These are phyloP conservation scores for Sporisorium scitamineum DNA, from an alignment of 1,284 basidiomycete species.

Conservation along the genomic window DNA sequence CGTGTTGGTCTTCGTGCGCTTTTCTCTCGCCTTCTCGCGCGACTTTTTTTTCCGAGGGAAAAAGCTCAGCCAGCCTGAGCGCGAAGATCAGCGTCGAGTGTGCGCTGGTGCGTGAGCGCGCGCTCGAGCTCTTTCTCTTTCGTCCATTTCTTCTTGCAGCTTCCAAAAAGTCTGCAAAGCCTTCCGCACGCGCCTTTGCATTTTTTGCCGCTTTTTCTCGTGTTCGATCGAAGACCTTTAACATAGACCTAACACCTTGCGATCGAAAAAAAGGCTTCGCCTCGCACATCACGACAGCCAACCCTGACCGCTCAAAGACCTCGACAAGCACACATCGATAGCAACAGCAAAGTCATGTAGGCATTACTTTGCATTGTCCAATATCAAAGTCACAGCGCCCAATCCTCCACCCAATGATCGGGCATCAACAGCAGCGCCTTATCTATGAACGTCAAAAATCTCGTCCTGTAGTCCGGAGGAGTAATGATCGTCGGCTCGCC, in stretches of 20 bases:
- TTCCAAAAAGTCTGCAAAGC: conserved; percentile 34
- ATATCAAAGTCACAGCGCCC: conserved; percentile 30
- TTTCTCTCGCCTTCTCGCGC: conserved; percentile 33
- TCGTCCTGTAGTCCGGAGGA: conserved; percentile 65
- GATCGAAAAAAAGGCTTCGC: not conserved
- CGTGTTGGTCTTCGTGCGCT: conserved; percentile 46
- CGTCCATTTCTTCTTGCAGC: conserved; percentile 42
- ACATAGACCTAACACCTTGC: not conserved
- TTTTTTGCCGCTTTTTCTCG: conserved; percentile 3
- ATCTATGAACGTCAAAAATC: conserved; percentile 68
- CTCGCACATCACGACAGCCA: not conserved
- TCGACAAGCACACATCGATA: not conserved
- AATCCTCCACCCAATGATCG: conserved; percentile 62
- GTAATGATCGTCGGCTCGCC: conserved; percentile 68
- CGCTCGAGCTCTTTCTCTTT: conserved; percentile 8
- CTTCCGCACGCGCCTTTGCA: conserved; percentile 7
- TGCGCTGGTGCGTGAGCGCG: conserved; percentile 1
- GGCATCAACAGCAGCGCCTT: conserved; percentile 59
- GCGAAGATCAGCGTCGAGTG: conserved; percentile 1
- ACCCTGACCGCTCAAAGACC: not conserved
- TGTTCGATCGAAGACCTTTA: conserved; percentile 39
- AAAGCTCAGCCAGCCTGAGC: conserved; percentile 17
- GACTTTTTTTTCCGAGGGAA: conserved; percentile 11
- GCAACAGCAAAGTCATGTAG: not conserved
- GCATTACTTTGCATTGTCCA: not conserved